Percentiles rank a stretch among this genome's conserved stretches.
phyloP scores from a whole-genome alignment of 768 basidiomycete genomes.

The Boletus sp. region DNA sequence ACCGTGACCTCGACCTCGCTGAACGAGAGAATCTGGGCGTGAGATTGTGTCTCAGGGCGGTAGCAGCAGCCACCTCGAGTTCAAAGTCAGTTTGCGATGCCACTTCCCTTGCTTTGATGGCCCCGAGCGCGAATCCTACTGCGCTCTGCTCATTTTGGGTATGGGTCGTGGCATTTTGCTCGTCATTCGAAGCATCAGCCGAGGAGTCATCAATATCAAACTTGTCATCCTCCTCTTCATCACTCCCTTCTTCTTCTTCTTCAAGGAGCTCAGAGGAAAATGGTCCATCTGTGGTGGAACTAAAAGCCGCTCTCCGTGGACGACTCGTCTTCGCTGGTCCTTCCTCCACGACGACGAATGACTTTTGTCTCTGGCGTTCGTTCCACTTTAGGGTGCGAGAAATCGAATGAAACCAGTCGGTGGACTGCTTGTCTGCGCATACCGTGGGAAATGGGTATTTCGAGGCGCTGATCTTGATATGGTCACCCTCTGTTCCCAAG shows the following conservation, averaged over 20 bases:
- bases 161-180: background rate
- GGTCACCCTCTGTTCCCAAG: conserved; percentile 80
- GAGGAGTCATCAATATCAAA: conserved; percentile 95
- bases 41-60: conserved; percentile 31
- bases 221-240: conserved; percentile 61
- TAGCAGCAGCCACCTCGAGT: conserved; percentile 32
- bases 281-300: conserved; percentile 5
- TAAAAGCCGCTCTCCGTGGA: conserved; percentile 12
- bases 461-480: conserved; percentile 96
- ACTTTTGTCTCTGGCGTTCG: conserved; percentile 97
- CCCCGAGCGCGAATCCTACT: conserved; percentile 13
- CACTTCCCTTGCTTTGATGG: conserved; percentile 30
- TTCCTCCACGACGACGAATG: conserved; percentile 97
- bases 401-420: conserved; percentile 98
- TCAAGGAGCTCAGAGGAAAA: conserved; percentile 25
- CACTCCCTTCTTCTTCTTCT: conserved; percentile 41
- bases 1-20: conserved; percentile 32
- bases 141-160: conserved; percentile 15
- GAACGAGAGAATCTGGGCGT: conserved; percentile 27
- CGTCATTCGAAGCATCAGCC: conserved; percentile 40
- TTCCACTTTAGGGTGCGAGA: conserved; percentile 98
- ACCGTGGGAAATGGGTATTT: conserved; percentile 99
- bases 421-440: conserved; percentile 95
- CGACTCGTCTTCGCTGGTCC: conserved; percentile 48
- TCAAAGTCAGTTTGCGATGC: conserved; percentile 28